These are phyloP conservation scores for Pythium aristosporum DNA, from an alignment of 352 stramenopile genomes.

Conservation along the genomic window DNA sequence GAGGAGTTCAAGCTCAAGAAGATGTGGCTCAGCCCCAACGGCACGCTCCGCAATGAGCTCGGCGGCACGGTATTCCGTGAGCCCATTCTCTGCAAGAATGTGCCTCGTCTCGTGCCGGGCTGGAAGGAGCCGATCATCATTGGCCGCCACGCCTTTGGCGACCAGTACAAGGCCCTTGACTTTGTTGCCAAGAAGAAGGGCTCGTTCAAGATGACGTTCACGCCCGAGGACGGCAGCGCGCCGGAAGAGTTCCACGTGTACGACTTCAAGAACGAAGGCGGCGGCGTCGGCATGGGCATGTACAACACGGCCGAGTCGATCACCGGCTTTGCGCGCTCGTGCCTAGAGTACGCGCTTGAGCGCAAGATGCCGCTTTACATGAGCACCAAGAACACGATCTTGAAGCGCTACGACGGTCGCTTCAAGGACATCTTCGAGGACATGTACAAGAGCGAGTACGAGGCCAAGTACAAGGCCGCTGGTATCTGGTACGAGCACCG, in stretches of 20 bases:
- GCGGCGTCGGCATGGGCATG: conserved; percentile 85
- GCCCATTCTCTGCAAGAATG: conserved; percentile 86
- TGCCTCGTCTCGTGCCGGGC: conserved; percentile 80
- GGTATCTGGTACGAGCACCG: conserved; percentile 86
- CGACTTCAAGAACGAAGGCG: conserved; percentile 60
- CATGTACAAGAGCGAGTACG: conserved; percentile 82
- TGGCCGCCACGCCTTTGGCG: conserved; percentile 83
- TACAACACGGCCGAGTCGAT: conserved; percentile 90
- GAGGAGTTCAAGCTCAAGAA: conserved; percentile 85
- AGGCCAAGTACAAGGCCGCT: conserved; percentile 62
- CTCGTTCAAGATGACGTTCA: conserved; percentile 84
- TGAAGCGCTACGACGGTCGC: conserved; percentile 85
- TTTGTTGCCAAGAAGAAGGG: conserved; percentile 69
- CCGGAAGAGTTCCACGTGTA: conserved; percentile 73
- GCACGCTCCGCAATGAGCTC: conserved; percentile 8
- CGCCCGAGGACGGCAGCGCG: conserved; percentile 48
- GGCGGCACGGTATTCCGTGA: conserved; percentile 82
- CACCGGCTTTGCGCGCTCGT: conserved; percentile 60
- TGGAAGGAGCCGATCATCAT: conserved; percentile 90
- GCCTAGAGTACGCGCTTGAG: conserved; percentile 62
- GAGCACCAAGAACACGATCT: conserved; percentile 91
- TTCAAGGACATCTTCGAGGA: conserved; percentile 91
- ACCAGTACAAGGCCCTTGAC: conserved; percentile 88
- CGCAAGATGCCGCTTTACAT: conserved; percentile 80
- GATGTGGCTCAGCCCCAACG: conserved; percentile 86